phyloP scores from a whole-genome alignment of 2,329 filamentous ascomycete genomes.

The Lachnellula hyalina region DNA sequence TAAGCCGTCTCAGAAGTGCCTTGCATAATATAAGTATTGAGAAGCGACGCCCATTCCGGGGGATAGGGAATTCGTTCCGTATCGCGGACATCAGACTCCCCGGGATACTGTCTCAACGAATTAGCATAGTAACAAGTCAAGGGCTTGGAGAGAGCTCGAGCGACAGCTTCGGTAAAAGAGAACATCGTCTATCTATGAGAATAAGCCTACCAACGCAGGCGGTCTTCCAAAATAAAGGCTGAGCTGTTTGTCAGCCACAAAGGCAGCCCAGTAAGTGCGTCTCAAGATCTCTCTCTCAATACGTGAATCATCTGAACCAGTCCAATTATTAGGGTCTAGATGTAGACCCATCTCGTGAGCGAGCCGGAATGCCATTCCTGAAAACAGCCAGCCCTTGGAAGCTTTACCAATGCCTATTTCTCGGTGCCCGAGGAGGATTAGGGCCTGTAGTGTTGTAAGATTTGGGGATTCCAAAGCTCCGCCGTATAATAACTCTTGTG shows the following conservation, averaged over 20 bases:
- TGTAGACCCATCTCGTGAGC: slow-evolving; percentile 49
- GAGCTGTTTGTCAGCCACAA: slow-evolving; percentile 46
- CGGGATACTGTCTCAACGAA: slow-evolving; percentile 30
- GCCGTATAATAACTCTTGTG: slow-evolving; percentile 40
- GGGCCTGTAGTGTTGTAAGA: slow-evolving; percentile 41
- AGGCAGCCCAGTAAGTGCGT: slow-evolving; percentile 46
- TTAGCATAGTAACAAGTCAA: too few species aligned
- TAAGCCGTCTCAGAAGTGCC: slow-evolving; percentile 40
- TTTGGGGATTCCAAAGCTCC: slow-evolving; percentile 41
- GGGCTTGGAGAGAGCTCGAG: too few species aligned
- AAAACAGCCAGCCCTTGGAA: slow-evolving; percentile 48
- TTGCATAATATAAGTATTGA: slow-evolving; percentile 44
- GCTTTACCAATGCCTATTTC: slow-evolving; percentile 43
- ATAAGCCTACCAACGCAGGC: slow-evolving; percentile 34
- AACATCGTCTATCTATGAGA: too few species aligned
- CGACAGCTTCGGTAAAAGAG: slow-evolving; percentile 6
- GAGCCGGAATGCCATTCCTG: slow-evolving; percentile 47
- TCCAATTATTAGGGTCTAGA: slow-evolving; percentile 47
- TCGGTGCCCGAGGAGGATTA: slow-evolving; percentile 41
- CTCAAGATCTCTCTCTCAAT: slow-evolving; percentile 44
- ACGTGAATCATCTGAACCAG: slow-evolving; percentile 34
- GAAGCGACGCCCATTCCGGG: slow-evolving; percentile 41
- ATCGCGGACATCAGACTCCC: slow-evolving; percentile 45
- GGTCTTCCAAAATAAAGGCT: slow-evolving; percentile 47
- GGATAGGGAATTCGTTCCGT: slow-evolving; percentile 46